A percentile compares a stretch with the other conserved stretches of the same genome.
Conservation (phyloP, 2,329 filamentous ascomycete species). For the Cadophora sp. region DNA sequence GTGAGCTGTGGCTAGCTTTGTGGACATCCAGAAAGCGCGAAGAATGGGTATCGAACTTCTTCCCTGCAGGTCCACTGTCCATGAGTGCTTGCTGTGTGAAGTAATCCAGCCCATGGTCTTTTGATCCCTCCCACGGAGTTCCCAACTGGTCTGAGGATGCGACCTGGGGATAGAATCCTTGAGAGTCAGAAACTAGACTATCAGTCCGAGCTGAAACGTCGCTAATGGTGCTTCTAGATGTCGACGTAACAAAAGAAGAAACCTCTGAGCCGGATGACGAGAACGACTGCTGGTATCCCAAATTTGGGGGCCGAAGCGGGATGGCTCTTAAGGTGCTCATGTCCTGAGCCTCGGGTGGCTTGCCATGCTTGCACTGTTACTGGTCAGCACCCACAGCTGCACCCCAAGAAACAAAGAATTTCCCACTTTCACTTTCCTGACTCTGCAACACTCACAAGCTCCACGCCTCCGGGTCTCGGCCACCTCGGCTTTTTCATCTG, state of each 20-base stretch:
- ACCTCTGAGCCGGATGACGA: neutral
- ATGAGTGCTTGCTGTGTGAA: no score
- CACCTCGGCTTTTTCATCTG: neutral
- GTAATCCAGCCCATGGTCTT: no score
- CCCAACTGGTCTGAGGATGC: neutral
- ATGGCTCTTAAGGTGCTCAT: neutral
- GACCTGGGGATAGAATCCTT: no score
- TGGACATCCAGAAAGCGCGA: no score
- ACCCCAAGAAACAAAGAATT: neutral
- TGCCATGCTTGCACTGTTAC: neutral
- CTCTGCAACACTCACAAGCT: constrained; percentile 2
- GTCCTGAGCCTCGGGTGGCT: neutral
- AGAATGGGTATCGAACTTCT: no score
- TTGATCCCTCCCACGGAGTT: no score
- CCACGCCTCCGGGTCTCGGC: neutral
- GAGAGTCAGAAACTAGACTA: neutral
- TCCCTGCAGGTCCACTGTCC: no score
- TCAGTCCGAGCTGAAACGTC: neutral
- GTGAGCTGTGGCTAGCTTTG: no score
- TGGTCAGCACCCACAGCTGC: neutral
- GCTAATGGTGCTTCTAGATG: neutral
- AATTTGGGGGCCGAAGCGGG: neutral
- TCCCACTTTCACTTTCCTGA: neutral
- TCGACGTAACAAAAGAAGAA: neutral
- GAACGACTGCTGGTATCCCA: neutral